Conservation (phyloP, 768 basidiomycete genomes). For the Tylopilus intermedius region DNA sequence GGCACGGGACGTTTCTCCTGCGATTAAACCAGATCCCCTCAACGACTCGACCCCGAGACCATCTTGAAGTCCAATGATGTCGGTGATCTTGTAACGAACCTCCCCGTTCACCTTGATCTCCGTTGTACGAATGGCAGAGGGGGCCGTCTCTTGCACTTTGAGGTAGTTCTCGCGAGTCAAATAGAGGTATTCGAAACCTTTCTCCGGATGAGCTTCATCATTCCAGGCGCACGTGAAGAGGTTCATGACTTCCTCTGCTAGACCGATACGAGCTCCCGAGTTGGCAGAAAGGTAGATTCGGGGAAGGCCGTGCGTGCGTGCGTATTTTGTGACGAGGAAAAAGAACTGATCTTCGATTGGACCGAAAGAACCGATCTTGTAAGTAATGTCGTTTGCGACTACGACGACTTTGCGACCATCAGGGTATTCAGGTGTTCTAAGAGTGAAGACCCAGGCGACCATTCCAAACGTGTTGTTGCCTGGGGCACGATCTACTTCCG, state of each 20-base stretch:
- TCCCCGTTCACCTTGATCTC: slow-evolving; percentile 87
- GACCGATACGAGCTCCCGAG: slow-evolving; percentile 93
- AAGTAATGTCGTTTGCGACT: slow-evolving; percentile 97
- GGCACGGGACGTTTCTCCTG: slow-evolving; percentile 95
- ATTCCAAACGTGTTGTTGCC: slow-evolving; percentile 96
- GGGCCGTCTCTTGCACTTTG: slow-evolving; percentile 83
- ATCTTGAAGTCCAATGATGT: slow-evolving; percentile 95
- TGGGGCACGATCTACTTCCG: slow-evolving; percentile 86
- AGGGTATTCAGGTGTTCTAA: slow-evolving; percentile 90
- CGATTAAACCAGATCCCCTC: slow-evolving; percentile 95
- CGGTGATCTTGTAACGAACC: slow-evolving; percentile 88
- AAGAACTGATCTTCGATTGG: slow-evolving; percentile 96
- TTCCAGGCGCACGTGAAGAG: slow-evolving; percentile 93
- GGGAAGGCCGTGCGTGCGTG: slow-evolving; percentile 81
- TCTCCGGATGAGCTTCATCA: slow-evolving; percentile 76
- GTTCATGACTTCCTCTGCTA: slow-evolving; percentile 86
- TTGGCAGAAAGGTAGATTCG: slow-evolving; percentile 98
- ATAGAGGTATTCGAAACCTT: slow-evolving; percentile 94
- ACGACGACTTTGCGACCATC: slow-evolving; percentile 82
- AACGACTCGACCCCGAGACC: slow-evolving; percentile 96
- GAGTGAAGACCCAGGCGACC: slow-evolving; percentile 95
- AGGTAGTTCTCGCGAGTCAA: slow-evolving; percentile 88
- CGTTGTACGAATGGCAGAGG: slow-evolving; percentile 69
- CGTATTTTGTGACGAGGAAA: slow-evolving; percentile 90
- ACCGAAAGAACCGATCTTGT: slow-evolving; percentile 97